phyloP scores from a whole-genome alignment of 176 grass and related monocot species.

The Bromus sterilis region DNA sequence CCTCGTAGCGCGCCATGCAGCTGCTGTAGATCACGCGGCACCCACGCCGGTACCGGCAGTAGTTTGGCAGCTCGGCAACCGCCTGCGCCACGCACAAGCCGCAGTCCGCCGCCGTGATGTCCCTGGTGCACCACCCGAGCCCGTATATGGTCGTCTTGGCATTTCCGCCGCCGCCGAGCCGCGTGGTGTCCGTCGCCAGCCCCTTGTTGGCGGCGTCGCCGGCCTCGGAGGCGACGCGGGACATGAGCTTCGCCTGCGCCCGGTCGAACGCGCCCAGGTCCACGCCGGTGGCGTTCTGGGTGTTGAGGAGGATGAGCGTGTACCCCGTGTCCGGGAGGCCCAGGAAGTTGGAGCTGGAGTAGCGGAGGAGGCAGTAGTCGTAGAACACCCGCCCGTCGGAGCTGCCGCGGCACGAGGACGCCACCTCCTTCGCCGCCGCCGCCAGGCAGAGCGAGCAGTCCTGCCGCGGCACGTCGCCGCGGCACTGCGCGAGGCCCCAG shows the following conservation, averaged over 20 bases:
- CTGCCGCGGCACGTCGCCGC: conserved; percentile 40
- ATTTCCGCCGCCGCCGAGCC: not conserved
- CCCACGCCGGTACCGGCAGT: conserved; percentile 44
- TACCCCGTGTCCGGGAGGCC: conserved; percentile 55
- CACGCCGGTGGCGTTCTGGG: conserved; percentile 41
- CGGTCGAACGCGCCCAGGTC: conserved; percentile 44
- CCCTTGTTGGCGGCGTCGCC: not conserved
- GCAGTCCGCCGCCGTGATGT: conserved; percentile 38
- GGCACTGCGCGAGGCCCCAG: conserved; percentile 77
- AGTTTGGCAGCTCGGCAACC: conserved; percentile 43
- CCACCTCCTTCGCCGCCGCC: not conserved
- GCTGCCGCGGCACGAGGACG: conserved; percentile 12
- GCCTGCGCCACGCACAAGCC: conserved; percentile 66
- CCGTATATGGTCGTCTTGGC: conserved; percentile 50
- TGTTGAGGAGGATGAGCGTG: conserved; percentile 52
- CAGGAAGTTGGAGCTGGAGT: conserved; percentile 32
- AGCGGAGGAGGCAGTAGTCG: conserved; percentile 81
- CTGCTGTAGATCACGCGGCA: conserved; percentile 76
- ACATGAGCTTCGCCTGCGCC: conserved; percentile 32
- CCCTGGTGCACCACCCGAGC: conserved; percentile 62
- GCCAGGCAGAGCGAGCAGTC: conserved; percentile 46
- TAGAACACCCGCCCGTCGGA: conserved; percentile 54
- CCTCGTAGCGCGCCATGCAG: conserved; percentile 77
- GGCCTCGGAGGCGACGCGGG: conserved; percentile 16
- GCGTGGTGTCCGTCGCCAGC: conserved; percentile 24